A percentile compares a stretch with the other conserved stretches of the same genome.
Conservation (phyloP, 2,329 filamentous ascomycete genomes). For the Cryphonectria carpinicola region DNA sequence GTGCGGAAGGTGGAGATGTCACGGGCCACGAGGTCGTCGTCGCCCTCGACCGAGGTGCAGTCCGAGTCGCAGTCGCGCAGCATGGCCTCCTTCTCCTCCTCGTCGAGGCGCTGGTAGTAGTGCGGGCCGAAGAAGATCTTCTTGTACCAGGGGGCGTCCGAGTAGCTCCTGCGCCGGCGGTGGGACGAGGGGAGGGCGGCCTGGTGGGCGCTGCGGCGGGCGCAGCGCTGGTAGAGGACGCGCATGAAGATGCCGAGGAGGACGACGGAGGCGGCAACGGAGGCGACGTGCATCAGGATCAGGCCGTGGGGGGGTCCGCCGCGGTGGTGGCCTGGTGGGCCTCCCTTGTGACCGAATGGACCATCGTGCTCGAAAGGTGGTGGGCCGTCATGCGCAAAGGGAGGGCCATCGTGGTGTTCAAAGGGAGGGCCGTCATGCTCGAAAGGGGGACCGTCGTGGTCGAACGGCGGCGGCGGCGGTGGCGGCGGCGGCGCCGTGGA, state of each 20-base stretch:
- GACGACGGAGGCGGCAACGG: conserved; percentile 30
- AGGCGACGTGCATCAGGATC: conserved; percentile 21
- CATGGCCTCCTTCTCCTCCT: conserved; percentile 45
- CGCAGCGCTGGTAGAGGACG: conserved; percentile 36
- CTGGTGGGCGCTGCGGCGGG: conserved; percentile 20
- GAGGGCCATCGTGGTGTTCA: neutral
- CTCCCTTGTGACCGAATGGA: neutral
- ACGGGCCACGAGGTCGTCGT: conserved; percentile 50
- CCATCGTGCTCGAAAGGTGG: conserved; percentile 24
- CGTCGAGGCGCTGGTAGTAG: conserved; percentile 32
- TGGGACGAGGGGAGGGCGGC: conserved; percentile 4
- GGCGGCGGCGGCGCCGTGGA: neutral
- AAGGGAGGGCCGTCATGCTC: neutral
- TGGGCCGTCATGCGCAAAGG: neutral
- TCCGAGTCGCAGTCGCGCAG: conserved; percentile 30
- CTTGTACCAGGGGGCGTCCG: conserved; percentile 26
- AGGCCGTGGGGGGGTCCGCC: conserved; percentile 14
- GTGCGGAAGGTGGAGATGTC: conserved; percentile 53
- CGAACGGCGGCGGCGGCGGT: neutral
- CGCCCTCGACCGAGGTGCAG: conserved; percentile 32
- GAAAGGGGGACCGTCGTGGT: neutral
- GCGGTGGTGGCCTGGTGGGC: conserved; percentile 12
- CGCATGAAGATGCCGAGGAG: conserved; percentile 35
- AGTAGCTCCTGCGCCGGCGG: conserved; percentile 19
- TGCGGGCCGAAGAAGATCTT: conserved; percentile 26